phyloP scores from a whole-genome alignment of 2,329 filamentous ascomycete genomes.

The Macrophomina tecta region DNA sequence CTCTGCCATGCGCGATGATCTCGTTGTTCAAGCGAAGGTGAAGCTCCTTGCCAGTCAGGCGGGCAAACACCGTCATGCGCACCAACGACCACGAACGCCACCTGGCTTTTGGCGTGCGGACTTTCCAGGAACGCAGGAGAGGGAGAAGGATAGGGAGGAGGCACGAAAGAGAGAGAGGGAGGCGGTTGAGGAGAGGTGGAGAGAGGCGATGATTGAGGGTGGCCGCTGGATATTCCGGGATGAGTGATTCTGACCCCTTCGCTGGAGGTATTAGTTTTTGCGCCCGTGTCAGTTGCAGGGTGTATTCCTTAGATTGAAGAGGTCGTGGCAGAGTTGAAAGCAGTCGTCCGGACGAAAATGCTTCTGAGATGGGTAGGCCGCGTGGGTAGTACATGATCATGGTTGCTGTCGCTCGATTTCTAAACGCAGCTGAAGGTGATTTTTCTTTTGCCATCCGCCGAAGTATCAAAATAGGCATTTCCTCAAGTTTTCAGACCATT shows the following conservation, averaged over 20 bases:
- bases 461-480: too few relatives aligned
- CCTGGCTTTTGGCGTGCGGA: conserved; percentile 91
- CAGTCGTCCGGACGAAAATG: too few relatives aligned
- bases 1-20: conserved; percentile 64
- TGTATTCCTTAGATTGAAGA: too few relatives aligned
- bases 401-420: too few relatives aligned
- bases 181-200: conserved; percentile 73
- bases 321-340: too few relatives aligned
- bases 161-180: conserved; percentile 68
- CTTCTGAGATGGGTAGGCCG: too few relatives aligned
- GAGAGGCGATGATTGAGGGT: conserved; percentile 78
- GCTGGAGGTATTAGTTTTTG: too few relatives aligned
- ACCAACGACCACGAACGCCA: conserved; percentile 73
- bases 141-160: conserved; percentile 67
- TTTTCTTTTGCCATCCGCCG: too few relatives aligned
- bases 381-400: too few relatives aligned
- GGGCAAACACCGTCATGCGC: conserved; percentile 79
- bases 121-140: conserved; percentile 87
- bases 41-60: conserved; percentile 74
- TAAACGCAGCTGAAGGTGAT: too few relatives aligned
- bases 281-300: too few relatives aligned
- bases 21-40: conserved; percentile 78
- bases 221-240: conserved; percentile 84
- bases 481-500: too few relatives aligned
- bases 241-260: conserved; percentile 57